Evolutionary conservation across 805 yeast species (phyloP), one percentile per base, ranked within the genome.

Genomic region (Metschnikowia proteae): DNA sequence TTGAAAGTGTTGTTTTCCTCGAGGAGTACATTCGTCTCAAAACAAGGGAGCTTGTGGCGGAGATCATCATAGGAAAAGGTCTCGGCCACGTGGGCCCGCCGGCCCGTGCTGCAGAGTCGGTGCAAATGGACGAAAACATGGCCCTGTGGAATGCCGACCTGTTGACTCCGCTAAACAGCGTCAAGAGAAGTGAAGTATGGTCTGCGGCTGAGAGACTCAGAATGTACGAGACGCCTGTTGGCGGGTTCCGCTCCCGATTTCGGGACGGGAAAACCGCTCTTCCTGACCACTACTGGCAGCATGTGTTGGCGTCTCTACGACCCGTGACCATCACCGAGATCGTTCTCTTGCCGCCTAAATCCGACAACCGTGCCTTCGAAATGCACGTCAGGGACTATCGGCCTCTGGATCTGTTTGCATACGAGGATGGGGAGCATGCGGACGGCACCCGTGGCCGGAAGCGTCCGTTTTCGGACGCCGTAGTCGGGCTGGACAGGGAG

Each of bases 21-120:
- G 67, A 62, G 29, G 60, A 59, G 32, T 43, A 60, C n/a, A 51
- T 52, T 22, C 52, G 48, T 31, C 22, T 51, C 23, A 47, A 57
- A 6, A 47, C 56, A 3, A 52, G 47, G 27, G 54, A 56, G 32
- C 38, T 61, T 13, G 25, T 63, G n/a, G 44, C 45, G 22, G 50
- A 49, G 36, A 37, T 61, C 25, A 38, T 59, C 2, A 48, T 52
- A 29, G 25, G 39, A 2, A 58, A 56, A 44, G 54, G 50, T 22
- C 17, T 33, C 11, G 32, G 31, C n/a, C 30, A 22, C 6, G 9
- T 28, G 36, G 36, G 36, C 25, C 9, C 23, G 17, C 17, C 17
- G 17, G 17, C 17, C 17, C 17, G 17, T 17, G 17, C 13, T 34
- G 22, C 26, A 7, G 38, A 34, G 25, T 7, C 17, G 17, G 9